A percentile compares a stretch with the other conserved stretches of the same genome.
phyloP scores from a whole-genome alignment of 2,329 filamentous ascomycete genomes.

The Paecilomyces formosus region DNA sequence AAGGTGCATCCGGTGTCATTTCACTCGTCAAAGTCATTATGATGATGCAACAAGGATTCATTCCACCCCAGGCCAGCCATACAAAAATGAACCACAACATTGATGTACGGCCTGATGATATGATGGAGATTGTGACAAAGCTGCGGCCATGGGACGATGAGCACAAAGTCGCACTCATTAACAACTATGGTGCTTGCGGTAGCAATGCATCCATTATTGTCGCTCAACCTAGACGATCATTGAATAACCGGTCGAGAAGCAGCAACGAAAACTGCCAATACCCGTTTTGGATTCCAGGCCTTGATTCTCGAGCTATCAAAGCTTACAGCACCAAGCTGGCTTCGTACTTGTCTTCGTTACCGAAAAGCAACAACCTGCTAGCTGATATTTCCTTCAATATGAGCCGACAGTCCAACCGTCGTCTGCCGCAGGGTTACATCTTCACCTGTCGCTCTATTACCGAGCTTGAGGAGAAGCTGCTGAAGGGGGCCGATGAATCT shows the following conservation, averaged over 20 bases:
- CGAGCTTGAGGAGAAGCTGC: constrained; percentile 12
- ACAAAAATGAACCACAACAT: constrained; percentile 15
- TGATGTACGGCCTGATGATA: constrained; percentile 5
- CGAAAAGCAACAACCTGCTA: constrained; percentile 5
- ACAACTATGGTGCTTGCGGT: constrained; percentile 24
- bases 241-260: constrained; percentile 2
- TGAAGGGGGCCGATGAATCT: not conserved
- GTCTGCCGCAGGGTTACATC: constrained; percentile 7
- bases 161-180: constrained; percentile 13
- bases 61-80: constrained; percentile 18
- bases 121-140: constrained; percentile 8
- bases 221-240: constrained; percentile 3
- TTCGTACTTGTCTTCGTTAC: not conserved
- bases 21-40: constrained; percentile 5
- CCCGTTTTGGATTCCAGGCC: constrained; percentile 9
- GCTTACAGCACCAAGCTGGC: constrained; percentile 6
- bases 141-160: constrained; percentile 4
- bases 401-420: constrained; percentile 9
- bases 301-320: constrained; percentile 14
- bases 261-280: constrained; percentile 1
- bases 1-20: constrained; percentile 17
- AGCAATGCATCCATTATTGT: constrained; percentile 21
- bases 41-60: constrained; percentile 16
- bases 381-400: constrained; percentile 27
- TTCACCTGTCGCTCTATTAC: constrained; percentile 18